Evolutionary conservation across 495 filamentous ascomycete genomes (phyloP).

Genomic region (Aspergillus sclerotiicarbonarius): DNA sequence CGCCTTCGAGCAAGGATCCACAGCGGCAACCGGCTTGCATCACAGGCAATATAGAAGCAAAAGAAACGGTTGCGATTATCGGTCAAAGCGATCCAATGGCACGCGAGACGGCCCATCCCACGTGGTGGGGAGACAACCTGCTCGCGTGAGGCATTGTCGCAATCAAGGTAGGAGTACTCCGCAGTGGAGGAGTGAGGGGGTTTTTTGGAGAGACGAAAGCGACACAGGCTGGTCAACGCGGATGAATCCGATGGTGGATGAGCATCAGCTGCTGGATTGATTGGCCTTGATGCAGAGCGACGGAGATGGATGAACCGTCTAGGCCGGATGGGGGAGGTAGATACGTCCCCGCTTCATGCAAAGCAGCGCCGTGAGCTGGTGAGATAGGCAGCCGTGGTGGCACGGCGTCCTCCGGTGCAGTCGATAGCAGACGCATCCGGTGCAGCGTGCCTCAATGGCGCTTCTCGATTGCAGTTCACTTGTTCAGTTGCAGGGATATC

Average conservation of each 20-base stretch:
- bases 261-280: constrained; percentile 6
- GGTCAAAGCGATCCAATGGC: not conserved
- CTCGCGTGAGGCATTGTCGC: not conserved
- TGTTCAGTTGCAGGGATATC: not conserved
- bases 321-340: not conserved
- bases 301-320: not conserved
- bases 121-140: not conserved
- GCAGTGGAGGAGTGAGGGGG: not conserved
- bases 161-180: not conserved
- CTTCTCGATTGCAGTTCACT: not conserved
- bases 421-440: not conserved
- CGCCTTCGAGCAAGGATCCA: not conserved
- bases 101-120: not conserved
- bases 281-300: not conserved
- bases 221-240: not conserved
- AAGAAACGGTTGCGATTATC: not conserved
- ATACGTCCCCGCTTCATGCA: not conserved
- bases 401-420: not conserved
- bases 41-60: not conserved
- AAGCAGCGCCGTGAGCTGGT: not conserved
- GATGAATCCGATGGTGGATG: not conserved
- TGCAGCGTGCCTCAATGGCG: not conserved
- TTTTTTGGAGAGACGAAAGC: not conserved
- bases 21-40: not conserved
- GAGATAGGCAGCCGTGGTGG: not conserved